Evolutionary conservation across 345 rosid genomes (phyloP), one percentile per base, ranked within the genome.

Genomic region (Bruguiera parviflora): DNA sequence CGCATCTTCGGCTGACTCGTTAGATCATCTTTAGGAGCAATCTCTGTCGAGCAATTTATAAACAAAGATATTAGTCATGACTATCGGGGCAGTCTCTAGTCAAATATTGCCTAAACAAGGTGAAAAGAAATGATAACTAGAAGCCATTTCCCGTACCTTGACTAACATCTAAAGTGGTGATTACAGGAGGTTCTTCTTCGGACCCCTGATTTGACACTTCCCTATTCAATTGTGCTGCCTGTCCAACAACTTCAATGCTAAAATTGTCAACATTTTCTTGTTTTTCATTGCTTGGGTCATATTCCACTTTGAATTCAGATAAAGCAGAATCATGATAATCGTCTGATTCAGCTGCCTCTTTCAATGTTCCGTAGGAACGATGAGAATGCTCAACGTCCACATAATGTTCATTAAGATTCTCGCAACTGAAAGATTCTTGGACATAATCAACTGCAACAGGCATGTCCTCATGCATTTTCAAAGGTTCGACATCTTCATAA

Each of bases 41-140:
- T 43, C 11, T 46, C 77, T 69, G 79, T 53, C 7, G 57, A 46
- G 16, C 27, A 69, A 66, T 52, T 59, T 51, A 66, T 10, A 69
- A 8, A 22, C 0, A 13, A 39, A 27, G 27, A 58, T 39, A 39
- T 16, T 55, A 21, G 19, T 35, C 9, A 16, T 15, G 18, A 2
- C 19, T 33, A 16, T 53, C 18, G 11, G 25, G 19, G 28, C 28
- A 24, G 28, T 56, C 59, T 56, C 19, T 56, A 8, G 59, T 11
- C 18, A 24, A 27, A 56, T 5, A 9, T 8, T 21, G 59, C 59
- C 29, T 56, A 21, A 56, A 10, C 10, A 3, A 1, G 24, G 29
- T 20, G 11, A 43, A 53, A 22, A 43, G 32, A 39, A 18, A 27
- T 39, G 15, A 10, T 9, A 11, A 11, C 47, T 39, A 2, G 47